Percentiles rank a stretch among this genome's conserved stretches.
These are phyloP conservation scores for Acer negundo DNA, from an alignment of 345 rosid species.

Conservation along the genomic window DNA sequence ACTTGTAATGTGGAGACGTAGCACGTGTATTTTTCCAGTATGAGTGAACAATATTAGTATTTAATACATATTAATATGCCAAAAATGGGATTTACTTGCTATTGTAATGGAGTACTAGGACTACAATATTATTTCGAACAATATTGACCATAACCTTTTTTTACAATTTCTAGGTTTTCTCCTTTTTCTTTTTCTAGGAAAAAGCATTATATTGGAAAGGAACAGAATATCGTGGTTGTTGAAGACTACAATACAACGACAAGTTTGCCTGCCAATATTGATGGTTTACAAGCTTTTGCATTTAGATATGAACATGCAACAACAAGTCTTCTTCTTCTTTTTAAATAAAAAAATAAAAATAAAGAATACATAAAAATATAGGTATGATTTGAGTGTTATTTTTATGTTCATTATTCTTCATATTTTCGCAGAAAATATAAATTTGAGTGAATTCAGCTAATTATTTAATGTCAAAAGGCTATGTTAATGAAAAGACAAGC, in stretches of 20 bases:
- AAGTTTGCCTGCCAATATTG: background rate
- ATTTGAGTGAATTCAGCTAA: background rate
- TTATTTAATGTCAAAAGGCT: too few relatives aligned
- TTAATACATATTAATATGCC: too few relatives aligned
- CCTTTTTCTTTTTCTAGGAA: background rate
- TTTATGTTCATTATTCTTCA: background rate
- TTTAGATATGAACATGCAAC: background rate
- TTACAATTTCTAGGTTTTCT: background rate
- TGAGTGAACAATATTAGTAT: too few relatives aligned
- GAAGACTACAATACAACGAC: background rate
- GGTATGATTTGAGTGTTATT: background rate
- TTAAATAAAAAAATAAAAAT: background rate
- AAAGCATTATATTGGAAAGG: background rate
- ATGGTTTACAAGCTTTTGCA: background rate
- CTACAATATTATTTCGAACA: background rate
- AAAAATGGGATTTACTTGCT: background rate
- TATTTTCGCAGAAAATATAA: background rate
- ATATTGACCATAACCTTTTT: background rate
- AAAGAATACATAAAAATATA: background rate
- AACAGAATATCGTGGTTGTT: background rate
- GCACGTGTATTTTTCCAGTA: too few relatives aligned
- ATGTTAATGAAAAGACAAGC: background rate
- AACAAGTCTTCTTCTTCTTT: background rate
- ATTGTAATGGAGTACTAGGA: background rate
- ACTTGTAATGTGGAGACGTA: too few relatives aligned